Base-by-base conservation (phyloP, 768 basidiomycete genomes). In the Suillus americanus region DNA sequence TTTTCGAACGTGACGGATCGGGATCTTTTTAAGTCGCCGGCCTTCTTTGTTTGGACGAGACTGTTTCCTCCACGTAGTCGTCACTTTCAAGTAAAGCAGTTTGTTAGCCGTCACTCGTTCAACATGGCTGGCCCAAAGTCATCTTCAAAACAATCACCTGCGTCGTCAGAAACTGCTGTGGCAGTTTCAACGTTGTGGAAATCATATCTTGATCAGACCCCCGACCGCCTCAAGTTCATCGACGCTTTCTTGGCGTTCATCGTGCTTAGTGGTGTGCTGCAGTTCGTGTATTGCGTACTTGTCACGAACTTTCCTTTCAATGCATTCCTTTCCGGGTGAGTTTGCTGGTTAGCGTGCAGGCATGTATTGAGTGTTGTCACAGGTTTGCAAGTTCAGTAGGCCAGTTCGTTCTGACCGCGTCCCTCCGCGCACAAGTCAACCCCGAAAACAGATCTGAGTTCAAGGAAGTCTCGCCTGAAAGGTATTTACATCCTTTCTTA, bases 231-330 rank as follows among this genome's bases (percentile, higher is more conserved):
- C 71, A 97, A 98, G 81, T 89, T 96, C 78, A 89, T 99, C 74
- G 97, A 99, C 80, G 79, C 88, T 9, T 98, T 98, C 82, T 84
- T 99, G 67, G 79, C 92, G 65, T 97, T 97, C 83, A 84, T 97
- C 71, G 88, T 98, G 81, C 83, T 97, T 54, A 92, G 92, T 2
- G 97, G 97, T 70, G 83, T 96, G 64, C 74, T 88, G 53, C 96
- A 98, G 75, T 98, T 99, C 79, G 79, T 85, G 12, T 99, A 99
- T 80, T 95, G 97, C 79, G 78, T 97, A 37, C 82, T 94, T 68
- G 83, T 99, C 66, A 95, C 95, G 64, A 91, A 89, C 80, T 99
- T 89, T 79, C 97, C 97, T 28, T 98, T 96, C 83, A 98, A 99
- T 70, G 95, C 97, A 45, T 99, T 99, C 80, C 78, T 98, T 70